Percentiles rank a stretch among this genome's conserved stretches.
Conservation (phyloP, 2,329 filamentous ascomycete species). For the Exophiala calicioides region DNA sequence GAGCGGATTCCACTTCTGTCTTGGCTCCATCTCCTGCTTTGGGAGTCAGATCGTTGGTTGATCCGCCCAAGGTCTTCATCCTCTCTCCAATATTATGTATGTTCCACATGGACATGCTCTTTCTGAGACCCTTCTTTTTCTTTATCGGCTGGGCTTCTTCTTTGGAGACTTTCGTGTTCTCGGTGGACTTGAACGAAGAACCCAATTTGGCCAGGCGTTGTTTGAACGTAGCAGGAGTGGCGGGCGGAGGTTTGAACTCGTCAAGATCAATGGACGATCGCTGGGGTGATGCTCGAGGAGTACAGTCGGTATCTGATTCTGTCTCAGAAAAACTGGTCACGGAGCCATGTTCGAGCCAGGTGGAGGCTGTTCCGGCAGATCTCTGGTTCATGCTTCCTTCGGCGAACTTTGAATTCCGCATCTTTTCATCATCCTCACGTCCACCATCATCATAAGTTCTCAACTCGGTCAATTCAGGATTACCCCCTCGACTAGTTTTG, state of each 20-base stretch:
- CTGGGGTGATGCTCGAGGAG: constrained; percentile 19
- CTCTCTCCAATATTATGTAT: constrained; percentile 20
- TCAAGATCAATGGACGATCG: constrained; percentile 27
- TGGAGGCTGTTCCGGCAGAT: constrained; percentile 29
- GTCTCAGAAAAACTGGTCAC: constrained; percentile 13
- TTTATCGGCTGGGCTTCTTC: constrained; percentile 12
- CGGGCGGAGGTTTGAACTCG: constrained; percentile 27
- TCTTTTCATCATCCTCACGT: constrained; percentile 1
- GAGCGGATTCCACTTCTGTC: constrained; percentile 2
- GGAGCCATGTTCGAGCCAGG: constrained; percentile 26
- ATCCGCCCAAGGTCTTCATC: constrained; percentile 10
- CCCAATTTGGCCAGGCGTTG: constrained; percentile 25
- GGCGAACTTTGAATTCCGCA: constrained; percentile 58
- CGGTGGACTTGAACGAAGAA: constrained; percentile 20
- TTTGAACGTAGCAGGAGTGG: constrained; percentile 25
- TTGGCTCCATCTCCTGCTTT: constrained; percentile 2
- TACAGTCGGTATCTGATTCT: constrained; percentile 20
- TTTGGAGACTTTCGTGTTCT: constrained; percentile 1
- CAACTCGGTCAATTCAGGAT: not conserved
- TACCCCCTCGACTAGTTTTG: constrained; percentile 20
- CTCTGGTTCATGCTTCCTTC: constrained; percentile 89
- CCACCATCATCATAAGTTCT: too few relatives aligned
- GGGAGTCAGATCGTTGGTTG: constrained; percentile 7
- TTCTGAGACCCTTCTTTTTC: constrained; percentile 27
- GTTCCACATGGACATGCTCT: constrained; percentile 32